phyloP scores from a whole-genome alignment of 148 eudicot genomes.

The Rhododendron molle region DNA sequence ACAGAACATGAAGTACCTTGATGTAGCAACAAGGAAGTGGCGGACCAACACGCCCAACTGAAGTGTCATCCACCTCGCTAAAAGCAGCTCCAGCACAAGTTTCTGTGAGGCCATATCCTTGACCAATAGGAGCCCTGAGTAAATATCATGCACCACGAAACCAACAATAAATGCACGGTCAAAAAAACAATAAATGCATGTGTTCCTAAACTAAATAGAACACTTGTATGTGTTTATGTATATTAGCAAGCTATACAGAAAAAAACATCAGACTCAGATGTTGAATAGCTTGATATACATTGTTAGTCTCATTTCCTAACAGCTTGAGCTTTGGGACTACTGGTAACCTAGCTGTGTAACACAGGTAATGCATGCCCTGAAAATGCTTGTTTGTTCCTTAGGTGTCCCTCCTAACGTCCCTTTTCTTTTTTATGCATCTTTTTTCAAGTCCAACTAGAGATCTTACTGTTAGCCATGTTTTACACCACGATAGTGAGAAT shows the following conservation, averaged over 20 bases:
- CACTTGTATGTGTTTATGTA: too few species aligned
- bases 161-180: neutral
- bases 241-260: neutral
- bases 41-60: conserved; percentile 98
- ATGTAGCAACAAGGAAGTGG: conserved; percentile 91
- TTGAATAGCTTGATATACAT: neutral
- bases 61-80: conserved; percentile 72
- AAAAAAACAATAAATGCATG: neutral
- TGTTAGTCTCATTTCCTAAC: too few species aligned
- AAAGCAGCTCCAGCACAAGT: conserved; percentile 97
- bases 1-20: conserved; percentile 49
- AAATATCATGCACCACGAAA: conserved; percentile 3
- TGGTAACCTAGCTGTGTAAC: neutral
- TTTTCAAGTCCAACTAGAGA: neutral
- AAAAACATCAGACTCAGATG: neutral
- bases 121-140: conserved; percentile 90
- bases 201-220: too few species aligned
- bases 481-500: neutral
- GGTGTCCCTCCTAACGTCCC: neutral
- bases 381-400: neutral
- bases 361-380: neutral
- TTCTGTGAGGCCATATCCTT: conserved; percentile 96
- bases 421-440: neutral
- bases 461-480: neutral
- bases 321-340: too few species aligned